phyloP scores from a whole-genome alignment of 2,329 filamentous ascomycete genomes.

The Clarireedia monteithiana region DNA sequence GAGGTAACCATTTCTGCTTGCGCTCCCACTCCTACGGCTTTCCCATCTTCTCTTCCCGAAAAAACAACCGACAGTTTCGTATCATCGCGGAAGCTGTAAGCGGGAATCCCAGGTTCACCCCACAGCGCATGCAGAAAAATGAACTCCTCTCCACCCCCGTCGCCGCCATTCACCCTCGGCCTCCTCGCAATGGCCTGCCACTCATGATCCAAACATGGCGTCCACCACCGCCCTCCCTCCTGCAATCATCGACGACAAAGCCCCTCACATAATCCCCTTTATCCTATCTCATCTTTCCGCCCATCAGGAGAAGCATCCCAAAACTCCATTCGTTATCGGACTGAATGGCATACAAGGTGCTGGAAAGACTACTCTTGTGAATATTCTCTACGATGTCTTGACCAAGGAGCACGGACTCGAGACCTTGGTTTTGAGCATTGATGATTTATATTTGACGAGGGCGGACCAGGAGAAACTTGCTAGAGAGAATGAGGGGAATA shows the following conservation, averaged over 20 bases:
- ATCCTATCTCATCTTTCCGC: conserved; percentile 56
- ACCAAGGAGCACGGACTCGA: conserved; percentile 42
- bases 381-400: conserved; percentile 50
- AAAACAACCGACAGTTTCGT: too few relatives aligned
- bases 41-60: too few relatives aligned
- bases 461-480: conserved; percentile 46
- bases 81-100: too few relatives aligned
- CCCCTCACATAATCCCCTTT: conserved; percentile 69
- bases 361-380: conserved; percentile 84
- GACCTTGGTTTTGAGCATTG: conserved; percentile 54
- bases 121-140: too few relatives aligned
- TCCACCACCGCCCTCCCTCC: conserved; percentile 12
- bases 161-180: background rate
- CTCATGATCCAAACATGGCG: background rate
- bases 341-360: conserved; percentile 88
- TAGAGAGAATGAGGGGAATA: conserved; percentile 45
- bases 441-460: conserved; percentile 63
- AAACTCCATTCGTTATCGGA: conserved; percentile 68
- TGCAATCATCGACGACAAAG: conserved; percentile 67
- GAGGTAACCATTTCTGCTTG: too few relatives aligned
- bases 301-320: conserved; percentile 26
- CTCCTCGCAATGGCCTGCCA: background rate
- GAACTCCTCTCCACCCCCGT: too few relatives aligned
- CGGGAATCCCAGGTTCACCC: background rate
- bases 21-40: too few relatives aligned